phyloP scores from a whole-genome alignment of 2,329 filamentous ascomycete species.

The Penicillium sp. region DNA sequence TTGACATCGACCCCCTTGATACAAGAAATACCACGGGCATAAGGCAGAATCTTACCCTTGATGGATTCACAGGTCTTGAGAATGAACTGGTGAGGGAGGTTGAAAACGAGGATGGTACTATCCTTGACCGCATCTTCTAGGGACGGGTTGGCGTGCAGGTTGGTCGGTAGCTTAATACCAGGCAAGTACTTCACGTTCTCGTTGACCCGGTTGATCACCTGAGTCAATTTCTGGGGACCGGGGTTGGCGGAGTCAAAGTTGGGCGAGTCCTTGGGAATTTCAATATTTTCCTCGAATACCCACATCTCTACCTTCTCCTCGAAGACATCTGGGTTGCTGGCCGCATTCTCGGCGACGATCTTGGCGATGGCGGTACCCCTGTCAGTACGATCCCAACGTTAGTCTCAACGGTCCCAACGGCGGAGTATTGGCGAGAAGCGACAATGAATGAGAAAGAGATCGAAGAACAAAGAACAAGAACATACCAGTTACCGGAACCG shows the following conservation, averaged over 20 bases:
- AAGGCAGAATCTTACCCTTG: conserved; percentile 86
- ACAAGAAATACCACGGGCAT: conserved; percentile 90
- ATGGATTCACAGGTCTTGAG: conserved; percentile 81
- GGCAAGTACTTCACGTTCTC: conserved; percentile 99
- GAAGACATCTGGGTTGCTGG: conserved; percentile 76
- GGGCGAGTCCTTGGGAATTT: conserved; percentile 70
- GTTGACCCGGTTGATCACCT: conserved; percentile 87
- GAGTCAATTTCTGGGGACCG: conserved; percentile 81
- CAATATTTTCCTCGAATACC: conserved; percentile 94
- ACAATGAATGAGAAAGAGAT: background rate
- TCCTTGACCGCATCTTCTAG: conserved; percentile 74
- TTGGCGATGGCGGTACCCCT: conserved; percentile 98
- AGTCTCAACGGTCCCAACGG: conserved; percentile 62
- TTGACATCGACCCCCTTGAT: conserved; percentile 97
- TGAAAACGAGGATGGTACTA: conserved; percentile 91
- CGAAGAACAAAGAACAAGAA: background rate
- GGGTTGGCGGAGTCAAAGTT: conserved; percentile 74
- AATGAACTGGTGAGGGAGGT: conserved; percentile 92
- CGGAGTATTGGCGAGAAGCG: too few relatives aligned
- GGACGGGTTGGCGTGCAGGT: conserved; percentile 56
- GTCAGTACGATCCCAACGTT: conserved; percentile 76
- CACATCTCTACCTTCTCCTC: conserved; percentile 95
- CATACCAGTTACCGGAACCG: conserved; percentile 93
- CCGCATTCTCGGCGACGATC: conserved; percentile 91
- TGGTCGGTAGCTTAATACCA: conserved; percentile 78